Percentiles rank a stretch among this genome's conserved stretches.
These are phyloP conservation scores for Trametes maxima DNA, from an alignment of 768 basidiomycete species.

Conservation along the genomic window DNA sequence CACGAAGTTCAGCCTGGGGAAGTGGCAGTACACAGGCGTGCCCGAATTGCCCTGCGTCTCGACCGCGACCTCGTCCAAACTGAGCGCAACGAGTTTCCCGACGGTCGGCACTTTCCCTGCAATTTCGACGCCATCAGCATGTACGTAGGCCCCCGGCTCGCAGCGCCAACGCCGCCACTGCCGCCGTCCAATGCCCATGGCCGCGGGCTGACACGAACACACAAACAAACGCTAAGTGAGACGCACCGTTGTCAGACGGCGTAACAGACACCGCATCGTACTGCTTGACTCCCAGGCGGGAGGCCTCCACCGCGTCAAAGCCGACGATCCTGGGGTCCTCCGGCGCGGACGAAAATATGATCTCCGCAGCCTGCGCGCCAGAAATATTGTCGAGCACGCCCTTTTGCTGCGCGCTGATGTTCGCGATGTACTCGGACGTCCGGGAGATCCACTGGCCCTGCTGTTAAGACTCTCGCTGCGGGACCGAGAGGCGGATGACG, in stretches of 20 bases:
- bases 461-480: neutral
- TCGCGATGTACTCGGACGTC: constrained; percentile 38
- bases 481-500: neutral
- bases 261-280: constrained; percentile 44
- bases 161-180: neutral
- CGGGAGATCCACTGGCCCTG: constrained; percentile 49
- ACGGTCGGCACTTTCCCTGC: constrained; percentile 43
- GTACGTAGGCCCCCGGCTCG: neutral
- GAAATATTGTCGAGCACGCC: constrained; percentile 34
- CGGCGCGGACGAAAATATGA: constrained; percentile 40
- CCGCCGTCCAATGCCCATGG: neutral
- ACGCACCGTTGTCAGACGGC: constrained; percentile 52
- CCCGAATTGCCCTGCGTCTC: constrained; percentile 47
- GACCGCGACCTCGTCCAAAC: constrained; percentile 51
- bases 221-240: no score
- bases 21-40: constrained; percentile 47
- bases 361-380: constrained; percentile 46
- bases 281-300: constrained; percentile 41
- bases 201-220: no score
- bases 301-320: constrained; percentile 49
- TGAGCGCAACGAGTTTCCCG: constrained; percentile 54
- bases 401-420: constrained; percentile 30
- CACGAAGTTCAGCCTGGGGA: constrained; percentile 44
- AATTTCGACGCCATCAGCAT: no score
- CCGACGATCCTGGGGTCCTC: constrained; percentile 46